Conservation (phyloP, 306 rosid species). For the Hylodesmum podocarpum region DNA sequence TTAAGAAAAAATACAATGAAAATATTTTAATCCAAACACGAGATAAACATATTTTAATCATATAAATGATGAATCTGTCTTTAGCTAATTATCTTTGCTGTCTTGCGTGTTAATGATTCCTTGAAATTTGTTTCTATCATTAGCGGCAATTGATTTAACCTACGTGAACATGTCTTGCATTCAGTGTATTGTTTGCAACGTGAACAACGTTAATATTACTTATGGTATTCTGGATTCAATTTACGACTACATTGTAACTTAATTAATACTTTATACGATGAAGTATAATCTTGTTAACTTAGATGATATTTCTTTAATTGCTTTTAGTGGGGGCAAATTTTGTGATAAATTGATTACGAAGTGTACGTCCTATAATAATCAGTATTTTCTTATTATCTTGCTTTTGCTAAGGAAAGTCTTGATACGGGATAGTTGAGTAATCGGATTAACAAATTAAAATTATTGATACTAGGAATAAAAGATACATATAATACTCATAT, state of each 20-base stretch:
- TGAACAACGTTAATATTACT: constrained; percentile 26
- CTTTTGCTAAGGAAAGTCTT: not conserved
- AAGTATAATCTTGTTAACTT: not conserved
- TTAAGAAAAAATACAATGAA: not conserved
- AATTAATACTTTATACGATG: not conserved
- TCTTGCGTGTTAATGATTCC: constrained; percentile 35
- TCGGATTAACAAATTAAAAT: not conserved
- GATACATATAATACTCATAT: not conserved
- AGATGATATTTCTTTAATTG: not conserved
- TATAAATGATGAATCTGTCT: not conserved
- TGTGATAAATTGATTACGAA: not conserved
- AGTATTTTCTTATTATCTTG: not conserved
- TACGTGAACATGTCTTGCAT: not conserved
- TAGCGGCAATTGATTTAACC: constrained; percentile 9
- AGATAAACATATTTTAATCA: not conserved
- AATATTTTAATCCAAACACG: not conserved
- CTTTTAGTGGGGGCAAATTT: not conserved
- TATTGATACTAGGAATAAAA: not conserved
- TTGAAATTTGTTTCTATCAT: not conserved
- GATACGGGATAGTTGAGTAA: not conserved
- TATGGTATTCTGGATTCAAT: constrained; percentile 6
- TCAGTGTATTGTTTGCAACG: constrained; percentile 13
- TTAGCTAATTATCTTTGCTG: constrained; percentile 14
- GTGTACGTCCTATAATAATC: not conserved
- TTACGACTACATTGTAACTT: not conserved